Evolutionary conservation across 192 early-diverging fungal species (phyloP), one percentile per base, ranked within the genome.

Genomic region (Dimargaris verticillata): DNA sequence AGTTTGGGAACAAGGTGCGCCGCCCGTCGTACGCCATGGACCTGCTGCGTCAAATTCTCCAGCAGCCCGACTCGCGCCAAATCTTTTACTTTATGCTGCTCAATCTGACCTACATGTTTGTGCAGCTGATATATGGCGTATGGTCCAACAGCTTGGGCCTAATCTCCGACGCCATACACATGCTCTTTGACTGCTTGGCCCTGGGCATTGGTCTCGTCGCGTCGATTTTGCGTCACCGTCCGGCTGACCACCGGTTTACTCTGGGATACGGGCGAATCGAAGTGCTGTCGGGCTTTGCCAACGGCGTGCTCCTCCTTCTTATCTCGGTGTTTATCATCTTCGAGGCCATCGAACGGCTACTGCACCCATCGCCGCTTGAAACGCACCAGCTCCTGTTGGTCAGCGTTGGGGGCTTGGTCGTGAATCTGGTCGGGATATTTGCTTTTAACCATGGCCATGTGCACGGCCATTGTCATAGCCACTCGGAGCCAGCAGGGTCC

Each of bases 161-260:
- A 25, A 91, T 90, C 24, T 90, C 92, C 29, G 94, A 97, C 71
- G 94, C 94, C 18, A 89, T 94, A 55, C 94, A 97, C 70, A 97
- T 97, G 94, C 81, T 95, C 61, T 97, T 97, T 73, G 94, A 97
- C 72, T 93, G 89, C 60, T 75, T 93, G 68, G 92, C 92, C 7
- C 66, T 97, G 63, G 87, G 85, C 3, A 80, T 95, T 41, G 88
- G 88, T 28, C 70, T 97, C 11, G 76, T 86, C 58, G 94, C 94
- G 10, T 81, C 87, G 2, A 89, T 95, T 1, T 85, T 94, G 78
- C 82, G 83, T 61, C 92, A 89, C 68, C 92, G 94, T 89, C 88
- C 83, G 18, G 73, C 83, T n/a, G 88, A 87, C 61, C 78, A 80
- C 33, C 71, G 80, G 25, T 97, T 70, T 48, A 68, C 73, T 12